Conservation (phyloP, 169 alveolate genomes). For the Babesia divergens region DNA sequence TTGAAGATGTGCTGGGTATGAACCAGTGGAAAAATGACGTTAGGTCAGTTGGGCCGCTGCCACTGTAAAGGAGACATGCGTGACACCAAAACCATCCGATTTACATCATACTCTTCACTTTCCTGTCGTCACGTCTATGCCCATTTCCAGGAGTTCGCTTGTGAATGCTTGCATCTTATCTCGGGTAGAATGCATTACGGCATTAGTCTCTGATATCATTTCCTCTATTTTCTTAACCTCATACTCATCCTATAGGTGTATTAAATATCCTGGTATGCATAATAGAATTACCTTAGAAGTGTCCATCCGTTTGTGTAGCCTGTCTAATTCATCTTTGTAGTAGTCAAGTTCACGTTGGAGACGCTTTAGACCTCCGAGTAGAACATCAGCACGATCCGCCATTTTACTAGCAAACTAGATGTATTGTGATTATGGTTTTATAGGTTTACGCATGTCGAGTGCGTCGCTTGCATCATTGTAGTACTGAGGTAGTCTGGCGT, state of each 20-base stretch:
- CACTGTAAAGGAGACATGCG: not conserved
- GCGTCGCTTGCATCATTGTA: conserved; percentile 71
- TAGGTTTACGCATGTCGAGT: conserved; percentile 69
- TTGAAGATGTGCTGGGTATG: conserved; percentile 60
- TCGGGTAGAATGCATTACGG: conserved; percentile 20
- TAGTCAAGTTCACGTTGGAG: conserved; percentile 6
- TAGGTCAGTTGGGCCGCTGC: conserved; percentile 46
- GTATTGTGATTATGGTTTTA: not conserved
- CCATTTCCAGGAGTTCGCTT: conserved; percentile 1
- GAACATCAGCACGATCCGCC: not conserved
- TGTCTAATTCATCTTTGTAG: conserved; percentile 5
- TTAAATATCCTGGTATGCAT: not conserved
- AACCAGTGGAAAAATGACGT: conserved; percentile 66
- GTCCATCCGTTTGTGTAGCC: not conserved
- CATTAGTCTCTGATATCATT: not conserved
- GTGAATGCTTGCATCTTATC: conserved; percentile 12
- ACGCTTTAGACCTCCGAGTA: not conserved
- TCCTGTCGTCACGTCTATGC: conserved; percentile 4
- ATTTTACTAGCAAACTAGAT: not conserved
- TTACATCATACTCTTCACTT: not conserved
- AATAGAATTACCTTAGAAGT: not conserved
- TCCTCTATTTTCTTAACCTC: not conserved
- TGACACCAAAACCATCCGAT: not conserved
- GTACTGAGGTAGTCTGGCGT: conserved; percentile 59
- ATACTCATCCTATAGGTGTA: not conserved